Percentiles rank a stretch among this genome's conserved stretches.
phyloP scores from a whole-genome alignment of 208 protist species.

The Leishmania gerbilli region DNA sequence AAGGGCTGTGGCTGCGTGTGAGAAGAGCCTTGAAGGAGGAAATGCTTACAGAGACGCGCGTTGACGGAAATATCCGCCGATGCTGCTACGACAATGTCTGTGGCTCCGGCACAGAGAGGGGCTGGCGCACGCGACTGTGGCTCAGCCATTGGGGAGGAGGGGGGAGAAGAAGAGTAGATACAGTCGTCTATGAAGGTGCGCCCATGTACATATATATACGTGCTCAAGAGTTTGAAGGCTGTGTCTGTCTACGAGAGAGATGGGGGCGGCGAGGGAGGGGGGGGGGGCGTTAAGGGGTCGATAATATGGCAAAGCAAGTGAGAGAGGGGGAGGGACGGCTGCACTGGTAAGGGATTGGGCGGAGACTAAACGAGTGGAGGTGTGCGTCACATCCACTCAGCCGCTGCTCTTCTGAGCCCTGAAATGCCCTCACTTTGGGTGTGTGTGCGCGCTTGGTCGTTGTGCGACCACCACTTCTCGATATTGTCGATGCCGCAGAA shows the following conservation, averaged over 20 bases:
- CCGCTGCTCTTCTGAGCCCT: neutral
- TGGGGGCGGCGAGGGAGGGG: neutral
- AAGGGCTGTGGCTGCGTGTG: neutral
- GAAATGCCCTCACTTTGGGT: neutral
- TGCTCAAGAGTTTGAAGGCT: neutral
- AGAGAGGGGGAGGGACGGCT: neutral
- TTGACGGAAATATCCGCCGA: neutral
- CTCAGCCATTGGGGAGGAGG: neutral
- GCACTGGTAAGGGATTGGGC: neutral
- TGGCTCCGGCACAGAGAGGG: neutral
- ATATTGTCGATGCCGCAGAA: neutral
- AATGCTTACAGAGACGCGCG: conserved; percentile 1
- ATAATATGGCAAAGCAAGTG: neutral
- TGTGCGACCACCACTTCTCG: neutral
- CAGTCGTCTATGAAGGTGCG: neutral
- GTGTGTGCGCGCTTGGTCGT: neutral
- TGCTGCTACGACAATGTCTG: neutral
- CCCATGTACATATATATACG: neutral
- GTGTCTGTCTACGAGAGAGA: neutral
- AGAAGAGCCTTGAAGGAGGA: neutral
- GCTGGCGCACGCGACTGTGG: neutral
- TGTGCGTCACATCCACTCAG: neutral
- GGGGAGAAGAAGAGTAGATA: neutral
- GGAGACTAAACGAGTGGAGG: neutral
- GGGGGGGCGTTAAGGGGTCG: neutral